Base-by-base conservation (phyloP, 768 basidiomycete species). In the Ephemerocybe angulata region DNA sequence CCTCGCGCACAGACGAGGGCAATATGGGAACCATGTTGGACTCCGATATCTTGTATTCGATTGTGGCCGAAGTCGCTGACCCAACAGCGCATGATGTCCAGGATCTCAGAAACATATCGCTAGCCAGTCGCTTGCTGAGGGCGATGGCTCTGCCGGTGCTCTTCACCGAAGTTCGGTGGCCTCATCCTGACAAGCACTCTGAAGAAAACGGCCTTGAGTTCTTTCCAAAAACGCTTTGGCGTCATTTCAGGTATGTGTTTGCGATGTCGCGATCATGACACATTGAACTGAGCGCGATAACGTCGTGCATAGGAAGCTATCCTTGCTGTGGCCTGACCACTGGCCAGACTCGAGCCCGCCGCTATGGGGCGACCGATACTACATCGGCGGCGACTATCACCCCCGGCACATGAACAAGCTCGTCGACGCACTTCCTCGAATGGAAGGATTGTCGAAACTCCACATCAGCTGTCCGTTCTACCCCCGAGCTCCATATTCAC, bases 261-360 rank as follows among this genome's bases (percentile, higher is more conserved):
- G 37, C 6, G 30, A 29, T 22, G 46, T 12, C 31, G 50, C 38
- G 38, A 19, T 17, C 21, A 41, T n/a, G 17, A 19, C 15, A 4
- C 38, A 5, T 41, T n/a, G 15, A 8, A 8, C 33, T 8, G 8
- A 17, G 7, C 7, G 38, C 7, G 38, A 13, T 41, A 19, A 41
- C 37, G 17, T 31, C 17, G 31, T 42, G 48, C 35, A 3, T 53
- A 76, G 76, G 57, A 65, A 60, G 22, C 70, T 77, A 31, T 62
- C 66, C 49, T 60, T 77, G 3, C 63, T 71, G 38, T 77, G 76
- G 76, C 76, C 76, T 11, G 76, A 76, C 56, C 70, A 75, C 46
- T 76, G 76, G 76, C 71, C 72, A 3, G 76, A 77, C 46, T 60
- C 71, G 11, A 62, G 64, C 4, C 75, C 72, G 6, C 72, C 74